These are phyloP conservation scores for Keithomyces neogunnii DNA, from an alignment of 2,329 filamentous ascomycete species.

Conservation along the genomic window DNA sequence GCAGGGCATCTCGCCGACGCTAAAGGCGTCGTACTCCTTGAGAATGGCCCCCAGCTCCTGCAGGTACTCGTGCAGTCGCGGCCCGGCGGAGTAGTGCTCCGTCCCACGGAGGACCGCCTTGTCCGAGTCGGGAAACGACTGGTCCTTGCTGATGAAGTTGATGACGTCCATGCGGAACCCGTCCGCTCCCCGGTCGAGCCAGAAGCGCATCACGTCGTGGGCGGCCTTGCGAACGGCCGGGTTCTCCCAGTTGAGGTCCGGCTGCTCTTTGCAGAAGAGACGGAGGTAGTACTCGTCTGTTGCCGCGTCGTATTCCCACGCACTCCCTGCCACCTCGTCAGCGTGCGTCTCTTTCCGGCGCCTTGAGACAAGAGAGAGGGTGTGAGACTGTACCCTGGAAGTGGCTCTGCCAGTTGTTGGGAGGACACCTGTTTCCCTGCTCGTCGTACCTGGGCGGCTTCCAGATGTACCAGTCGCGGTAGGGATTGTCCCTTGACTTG, in stretches of 20 bases:
- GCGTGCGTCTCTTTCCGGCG: not conserved
- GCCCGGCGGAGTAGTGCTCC: conserved; percentile 46
- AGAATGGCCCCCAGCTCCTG: conserved; percentile 35
- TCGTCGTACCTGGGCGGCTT: conserved; percentile 45
- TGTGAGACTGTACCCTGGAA: conserved; percentile 23
- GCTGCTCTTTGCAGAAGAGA: conserved; percentile 62
- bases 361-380: not conserved
- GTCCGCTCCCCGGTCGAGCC: conserved; percentile 60
- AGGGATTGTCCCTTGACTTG: conserved; percentile 42
- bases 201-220: conserved; percentile 63
- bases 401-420: conserved; percentile 47
- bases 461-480: conserved; percentile 60
- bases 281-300: conserved; percentile 52
- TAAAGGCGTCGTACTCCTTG: conserved; percentile 39
- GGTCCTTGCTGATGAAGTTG: conserved; percentile 58
- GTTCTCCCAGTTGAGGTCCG: conserved; percentile 74
- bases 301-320: conserved; percentile 40
- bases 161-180: conserved; percentile 62
- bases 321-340: conserved; percentile 16
- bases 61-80: conserved; percentile 37
- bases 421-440: conserved; percentile 49
- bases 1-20: conserved; percentile 43
- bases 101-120: conserved; percentile 21
- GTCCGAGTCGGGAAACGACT: conserved; percentile 42
- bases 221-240: conserved; percentile 54